Conservation (phyloP, 495 filamentous ascomycete species). For the Penicillium lividum region DNA sequence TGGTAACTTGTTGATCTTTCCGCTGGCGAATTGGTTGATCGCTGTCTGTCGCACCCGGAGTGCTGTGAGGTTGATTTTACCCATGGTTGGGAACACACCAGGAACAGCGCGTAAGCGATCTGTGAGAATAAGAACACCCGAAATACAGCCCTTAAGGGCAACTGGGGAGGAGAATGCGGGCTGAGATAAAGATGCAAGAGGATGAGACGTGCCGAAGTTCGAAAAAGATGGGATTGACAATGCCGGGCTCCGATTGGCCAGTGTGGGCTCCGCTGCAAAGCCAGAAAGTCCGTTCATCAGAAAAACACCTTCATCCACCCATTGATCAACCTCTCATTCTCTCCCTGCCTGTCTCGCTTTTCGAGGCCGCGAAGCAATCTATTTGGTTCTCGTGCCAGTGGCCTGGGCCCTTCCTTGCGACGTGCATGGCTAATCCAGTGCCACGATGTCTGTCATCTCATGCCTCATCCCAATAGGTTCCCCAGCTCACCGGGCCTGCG, state of each 20-base stretch:
- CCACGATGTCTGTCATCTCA: slow-evolving; percentile 65
- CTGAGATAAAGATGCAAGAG: slow-evolving; percentile 7
- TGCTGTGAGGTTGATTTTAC: slow-evolving; percentile 71
- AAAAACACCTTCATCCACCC: slow-evolving; percentile 26
- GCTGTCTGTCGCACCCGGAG: slow-evolving; percentile 71
- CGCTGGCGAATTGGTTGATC: slow-evolving; percentile 54
- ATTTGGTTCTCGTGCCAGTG: slow-evolving; percentile 14
- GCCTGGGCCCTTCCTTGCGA: slow-evolving; percentile 28
- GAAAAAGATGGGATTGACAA: slow-evolving; percentile 45
- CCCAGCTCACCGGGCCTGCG: slow-evolving; percentile 54
- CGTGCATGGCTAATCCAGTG: slow-evolving; percentile 46
- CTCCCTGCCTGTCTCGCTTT: slow-evolving; percentile 10
- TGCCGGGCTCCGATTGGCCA: slow-evolving; percentile 44
- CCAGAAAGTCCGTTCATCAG: slow-evolving; percentile 34
- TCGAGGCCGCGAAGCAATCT: slow-evolving; percentile 18
- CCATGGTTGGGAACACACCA: slow-evolving; percentile 46
- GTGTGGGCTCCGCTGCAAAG: slow-evolving; percentile 43
- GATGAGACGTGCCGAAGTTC: slow-evolving; percentile 1
- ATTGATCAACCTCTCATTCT: not conserved
- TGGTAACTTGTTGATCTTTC: slow-evolving; percentile 54
- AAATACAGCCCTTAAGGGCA: not conserved
- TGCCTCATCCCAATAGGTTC: slow-evolving; percentile 60
- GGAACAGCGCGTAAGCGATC: not conserved
- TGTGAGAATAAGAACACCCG: not conserved
- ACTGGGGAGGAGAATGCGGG: not conserved